Evolutionary conservation across 208 protist genomes (phyloP).

Genomic region (Herpetomonas tarakana): DNA sequence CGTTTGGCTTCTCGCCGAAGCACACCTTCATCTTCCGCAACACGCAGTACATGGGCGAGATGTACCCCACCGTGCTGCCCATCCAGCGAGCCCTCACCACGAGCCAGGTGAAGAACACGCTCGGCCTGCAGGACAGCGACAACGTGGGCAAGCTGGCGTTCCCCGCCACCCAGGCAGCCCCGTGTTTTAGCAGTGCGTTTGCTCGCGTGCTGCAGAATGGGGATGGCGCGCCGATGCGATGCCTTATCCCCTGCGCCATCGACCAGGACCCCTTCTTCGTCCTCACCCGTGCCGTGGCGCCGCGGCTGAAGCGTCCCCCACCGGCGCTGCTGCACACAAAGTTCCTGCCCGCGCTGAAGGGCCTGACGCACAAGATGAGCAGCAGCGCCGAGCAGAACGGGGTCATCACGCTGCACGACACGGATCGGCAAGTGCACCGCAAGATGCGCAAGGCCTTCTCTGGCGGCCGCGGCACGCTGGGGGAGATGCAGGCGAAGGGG

Average conservation of each 20-base stretch:
- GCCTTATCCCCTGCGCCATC: conserved; percentile 97
- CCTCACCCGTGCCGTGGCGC: conserved; percentile 95
- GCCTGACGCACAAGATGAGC: conserved; percentile 96
- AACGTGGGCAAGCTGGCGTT: conserved; percentile 96
- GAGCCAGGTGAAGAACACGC: conserved; percentile 92
- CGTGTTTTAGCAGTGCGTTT: conserved; percentile 95
- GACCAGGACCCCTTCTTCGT: conserved; percentile 99
- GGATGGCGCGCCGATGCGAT: conserved; percentile 64
- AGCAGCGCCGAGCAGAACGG: conserved; percentile 83
- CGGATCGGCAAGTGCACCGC: conserved; percentile 87
- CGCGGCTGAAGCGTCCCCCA: conserved; percentile 89
- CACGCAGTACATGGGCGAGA: conserved; percentile 95
- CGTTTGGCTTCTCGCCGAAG: conserved; percentile 97
- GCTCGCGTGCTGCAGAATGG: conserved; percentile 80
- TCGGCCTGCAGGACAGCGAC: conserved; percentile 91
- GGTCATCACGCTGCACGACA: conserved; percentile 97
- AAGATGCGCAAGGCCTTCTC: conserved; percentile 98
- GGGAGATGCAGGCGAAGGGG: conserved; percentile 94
- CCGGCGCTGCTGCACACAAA: conserved; percentile 96
- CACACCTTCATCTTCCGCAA: conserved; percentile 99
- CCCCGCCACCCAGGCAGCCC: conserved; percentile 97
- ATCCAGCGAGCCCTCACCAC: conserved; percentile 93
- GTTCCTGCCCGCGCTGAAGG: conserved; percentile 98
- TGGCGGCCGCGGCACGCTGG: conserved; percentile 93
- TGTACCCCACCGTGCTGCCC: conserved; percentile 95